phyloP scores from a whole-genome alignment of 2,329 filamentous ascomycete genomes.

The Sarocladiaceae sp. region DNA sequence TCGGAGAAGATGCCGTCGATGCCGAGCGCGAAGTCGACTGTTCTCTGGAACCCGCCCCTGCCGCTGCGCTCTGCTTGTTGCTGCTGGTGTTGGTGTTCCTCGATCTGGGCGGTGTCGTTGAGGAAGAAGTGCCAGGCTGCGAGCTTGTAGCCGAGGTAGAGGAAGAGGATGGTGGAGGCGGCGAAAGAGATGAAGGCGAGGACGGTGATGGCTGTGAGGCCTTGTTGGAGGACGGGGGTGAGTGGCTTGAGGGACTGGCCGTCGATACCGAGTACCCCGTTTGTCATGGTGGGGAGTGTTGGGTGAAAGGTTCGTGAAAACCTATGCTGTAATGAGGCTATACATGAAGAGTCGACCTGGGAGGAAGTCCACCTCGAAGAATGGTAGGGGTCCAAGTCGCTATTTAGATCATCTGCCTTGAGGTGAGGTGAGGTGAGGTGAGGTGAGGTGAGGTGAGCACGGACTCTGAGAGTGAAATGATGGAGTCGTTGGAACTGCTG shows the following conservation, averaged over 20 bases:
- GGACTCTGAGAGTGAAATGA: too few relatives aligned
- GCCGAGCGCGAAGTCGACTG: constrained; percentile 26
- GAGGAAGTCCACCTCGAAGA: too few relatives aligned
- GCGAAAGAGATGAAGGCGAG: constrained; percentile 25
- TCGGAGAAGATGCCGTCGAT: constrained; percentile 28
- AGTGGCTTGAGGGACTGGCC: constrained; percentile 21
- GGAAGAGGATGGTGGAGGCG: constrained; percentile 20
- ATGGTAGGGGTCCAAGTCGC: background rate
- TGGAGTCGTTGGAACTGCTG: too few relatives aligned
- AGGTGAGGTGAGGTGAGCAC: too few relatives aligned
- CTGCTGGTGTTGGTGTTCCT: background rate
- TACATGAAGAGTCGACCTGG: too few relatives aligned
- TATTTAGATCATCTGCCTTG: too few relatives aligned
- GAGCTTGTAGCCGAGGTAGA: constrained; percentile 26
- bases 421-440: too few relatives aligned
- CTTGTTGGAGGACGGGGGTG: constrained; percentile 15
- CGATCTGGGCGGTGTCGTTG: background rate
- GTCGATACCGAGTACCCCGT: constrained; percentile 16
- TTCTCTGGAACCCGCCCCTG: constrained; percentile 16
- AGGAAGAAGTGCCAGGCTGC: constrained; percentile 22
- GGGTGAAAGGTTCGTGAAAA: background rate
- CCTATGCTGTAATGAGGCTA: too few relatives aligned
- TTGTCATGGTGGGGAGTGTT: constrained; percentile 19
- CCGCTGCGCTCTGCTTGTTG: background rate
- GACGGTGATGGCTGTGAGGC: constrained; percentile 23